Conservation (phyloP, 2,329 filamentous ascomycete species). For the Ophiostoma sp. region DNA sequence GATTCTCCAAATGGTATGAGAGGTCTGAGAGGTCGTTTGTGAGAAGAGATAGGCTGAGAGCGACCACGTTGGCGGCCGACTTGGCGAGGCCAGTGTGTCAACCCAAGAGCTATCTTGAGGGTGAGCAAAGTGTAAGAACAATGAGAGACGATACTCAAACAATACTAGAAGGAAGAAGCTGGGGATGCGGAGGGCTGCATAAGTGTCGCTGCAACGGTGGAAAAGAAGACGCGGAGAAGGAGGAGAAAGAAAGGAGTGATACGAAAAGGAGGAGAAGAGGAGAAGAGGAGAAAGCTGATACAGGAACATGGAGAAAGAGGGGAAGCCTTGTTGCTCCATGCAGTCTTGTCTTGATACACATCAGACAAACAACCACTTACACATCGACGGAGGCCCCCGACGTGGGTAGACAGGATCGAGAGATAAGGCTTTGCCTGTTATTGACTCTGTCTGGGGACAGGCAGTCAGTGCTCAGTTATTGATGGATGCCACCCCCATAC, state of each 20-base stretch:
- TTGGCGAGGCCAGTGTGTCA: constrained; percentile 1
- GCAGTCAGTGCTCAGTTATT: background rate
- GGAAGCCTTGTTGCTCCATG: background rate
- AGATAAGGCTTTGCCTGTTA: constrained; percentile 10
- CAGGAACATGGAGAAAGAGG: background rate
- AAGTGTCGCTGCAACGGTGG: background rate
- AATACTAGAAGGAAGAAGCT: background rate
- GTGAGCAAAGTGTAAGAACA: background rate
- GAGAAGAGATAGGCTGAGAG: background rate
- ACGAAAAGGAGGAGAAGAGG: background rate
- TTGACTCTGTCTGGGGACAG: background rate
- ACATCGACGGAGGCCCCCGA: background rate
- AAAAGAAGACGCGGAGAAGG: constrained; percentile 18
- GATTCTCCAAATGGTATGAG: background rate
- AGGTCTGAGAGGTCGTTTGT: background rate
- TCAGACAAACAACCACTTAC: background rate
- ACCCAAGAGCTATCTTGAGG: no score
- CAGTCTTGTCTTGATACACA: background rate
- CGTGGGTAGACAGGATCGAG: background rate
- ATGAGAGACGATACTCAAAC: background rate
- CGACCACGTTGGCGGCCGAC: background rate
- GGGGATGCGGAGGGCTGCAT: constrained; percentile 10
- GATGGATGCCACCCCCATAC: background rate
- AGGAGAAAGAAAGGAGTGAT: background rate
- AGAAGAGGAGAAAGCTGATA: background rate